Base-by-base conservation (phyloP, 805 yeast genomes). In the Wilhelminamyces savonicus region DNA sequence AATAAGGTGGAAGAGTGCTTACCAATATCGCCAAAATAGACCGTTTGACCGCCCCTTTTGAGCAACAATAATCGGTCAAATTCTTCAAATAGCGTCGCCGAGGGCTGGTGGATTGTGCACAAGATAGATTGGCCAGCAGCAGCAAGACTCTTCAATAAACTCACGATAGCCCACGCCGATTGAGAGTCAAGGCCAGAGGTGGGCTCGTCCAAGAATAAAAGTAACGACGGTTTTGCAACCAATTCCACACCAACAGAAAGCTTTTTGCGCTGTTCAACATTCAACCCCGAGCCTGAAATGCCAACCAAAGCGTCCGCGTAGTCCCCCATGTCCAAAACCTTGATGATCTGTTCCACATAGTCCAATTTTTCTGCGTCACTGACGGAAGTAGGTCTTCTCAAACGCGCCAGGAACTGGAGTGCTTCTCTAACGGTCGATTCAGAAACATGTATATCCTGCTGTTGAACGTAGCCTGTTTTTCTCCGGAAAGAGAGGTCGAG, bases 381-480 rank as follows among this genome's bases (percentile, higher is more conserved):
- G 25, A 69, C 61, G 8, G 48, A 36, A 11, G 47, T 42, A 2
- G 69, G 52, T 40, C 72, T 71, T 50, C 78, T 58, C 40, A 74
- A 50, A 23, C 59, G 52, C 5, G 78, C 76, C 9, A 76, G 64
- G 37, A 74, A 72, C 32, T 62, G 56, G 28, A 74, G 52, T 1
- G 78, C 69, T 43, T 73, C 79, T 31, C 72, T 52, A 24, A 74
- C 78, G 17, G 78, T 70, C 12, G 69, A 49, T 36, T 68, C 63
- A 24, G 61, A 59, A 39, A 73, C 48, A 39, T 73, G 78, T 18
- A 73, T 54, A 59, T 74, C 79, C 41, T 73, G 78, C 43, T 74
- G 79, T 44, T 74, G 78, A 31, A 72, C 79, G 43, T 71, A 74
- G 42, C 78, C 78, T 18, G 74, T 71, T 30, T 68, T 56, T 52